Evolutionary conservation across 768 basidiomycete genomes (phyloP), one percentile per base, ranked within the genome.

Genomic region (Tremella yokohamensis): DNA sequence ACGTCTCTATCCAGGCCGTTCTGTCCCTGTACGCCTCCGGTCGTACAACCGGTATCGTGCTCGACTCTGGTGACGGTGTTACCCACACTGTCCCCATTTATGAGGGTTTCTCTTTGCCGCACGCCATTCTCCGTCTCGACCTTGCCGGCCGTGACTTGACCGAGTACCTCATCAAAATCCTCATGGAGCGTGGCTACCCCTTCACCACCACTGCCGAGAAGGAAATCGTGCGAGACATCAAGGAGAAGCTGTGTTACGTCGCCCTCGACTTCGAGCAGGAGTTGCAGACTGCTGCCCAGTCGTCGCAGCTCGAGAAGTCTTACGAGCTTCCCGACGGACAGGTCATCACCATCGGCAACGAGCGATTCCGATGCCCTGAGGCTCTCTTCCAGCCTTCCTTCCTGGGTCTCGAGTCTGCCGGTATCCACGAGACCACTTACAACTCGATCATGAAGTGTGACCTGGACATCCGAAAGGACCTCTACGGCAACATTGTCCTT

Each of bases 21-120:
- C 83, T 93, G 39, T 90, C 88, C 48, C 81, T 91, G 40, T 93
- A 93, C 79, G 91, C 91, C 38, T 93, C 91, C 22, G 91, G 91
- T 79, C 87, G 91, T 77, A 94, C 91, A 37, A 94, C 92, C 40
- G 84, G 85, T 82, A 85, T 96, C 79, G 92, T 96, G 24, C 83
- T 93, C 71, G 92, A 96, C 79, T 94, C 92, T 19, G 91, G 91
- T 74, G 92, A 96, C 78, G 92, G 91, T 83, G 91, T 94, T 62
- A 86, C 88, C 55, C 91, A 96, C 83, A 90, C 89, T 25, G 92
- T 96, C 37, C 92, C 92, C 63, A 94, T 96, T 74, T 96, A 94
- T 80, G 92, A 96, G 78, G 92, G 85, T 79, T 94, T 90, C 81
- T 75, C 77, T 79, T 83, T 96, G 45, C 90, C 90, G 45, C 92